Evolutionary conservation across 2,329 filamentous ascomycete species (phyloP).

Genomic region (Xylariomycetidae sp.): DNA sequence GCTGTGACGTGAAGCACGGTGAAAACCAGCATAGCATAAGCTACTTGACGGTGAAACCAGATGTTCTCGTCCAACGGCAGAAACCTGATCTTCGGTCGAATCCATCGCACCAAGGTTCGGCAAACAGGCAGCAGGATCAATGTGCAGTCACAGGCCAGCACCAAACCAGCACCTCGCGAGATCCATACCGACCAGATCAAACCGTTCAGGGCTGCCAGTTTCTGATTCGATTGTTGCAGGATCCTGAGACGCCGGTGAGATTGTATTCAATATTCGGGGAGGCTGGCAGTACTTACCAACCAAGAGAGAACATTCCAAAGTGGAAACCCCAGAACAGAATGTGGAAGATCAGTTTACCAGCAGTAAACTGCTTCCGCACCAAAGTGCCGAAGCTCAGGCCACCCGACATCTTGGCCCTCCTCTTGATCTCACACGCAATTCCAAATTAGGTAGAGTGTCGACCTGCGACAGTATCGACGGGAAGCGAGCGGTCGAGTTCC

Average conservation of each 20-base stretch:
- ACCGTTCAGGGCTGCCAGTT: slow-evolving; percentile 71
- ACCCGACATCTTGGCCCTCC: too few relatives aligned
- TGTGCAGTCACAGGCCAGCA: slow-evolving; percentile 75
- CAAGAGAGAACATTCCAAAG: slow-evolving; percentile 70
- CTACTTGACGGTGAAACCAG: slow-evolving; percentile 94
- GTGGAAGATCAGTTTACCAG: slow-evolving; percentile 71
- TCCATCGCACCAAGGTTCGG: slow-evolving; percentile 75
- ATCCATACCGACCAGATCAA: slow-evolving; percentile 91
- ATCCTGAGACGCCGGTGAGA: too few relatives aligned
- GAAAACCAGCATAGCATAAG: slow-evolving; percentile 82
- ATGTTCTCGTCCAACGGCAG: slow-evolving; percentile 92
- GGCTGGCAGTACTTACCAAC: slow-evolving; percentile 59
- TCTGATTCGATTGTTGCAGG: too few relatives aligned
- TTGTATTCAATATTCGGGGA: too few relatives aligned
- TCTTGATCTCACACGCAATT: slow-evolving; percentile 20
- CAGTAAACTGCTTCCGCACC: slow-evolving; percentile 59
- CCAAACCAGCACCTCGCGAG: slow-evolving; percentile 85
- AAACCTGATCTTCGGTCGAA: slow-evolving; percentile 83
- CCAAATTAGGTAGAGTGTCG: slow-evolving; percentile 39
- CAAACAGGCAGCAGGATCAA: slow-evolving; percentile 93
- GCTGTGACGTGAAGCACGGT: slow-evolving; percentile 67
- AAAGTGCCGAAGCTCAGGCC: too few relatives aligned
- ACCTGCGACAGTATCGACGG: slow-evolving; percentile 45
- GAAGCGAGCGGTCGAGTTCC: slow-evolving; percentile 15
- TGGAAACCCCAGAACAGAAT: slow-evolving; percentile 76